Evolutionary conservation across 148 eudicot genomes (phyloP).

Genomic region (Rhododendron kiyosumense): DNA sequence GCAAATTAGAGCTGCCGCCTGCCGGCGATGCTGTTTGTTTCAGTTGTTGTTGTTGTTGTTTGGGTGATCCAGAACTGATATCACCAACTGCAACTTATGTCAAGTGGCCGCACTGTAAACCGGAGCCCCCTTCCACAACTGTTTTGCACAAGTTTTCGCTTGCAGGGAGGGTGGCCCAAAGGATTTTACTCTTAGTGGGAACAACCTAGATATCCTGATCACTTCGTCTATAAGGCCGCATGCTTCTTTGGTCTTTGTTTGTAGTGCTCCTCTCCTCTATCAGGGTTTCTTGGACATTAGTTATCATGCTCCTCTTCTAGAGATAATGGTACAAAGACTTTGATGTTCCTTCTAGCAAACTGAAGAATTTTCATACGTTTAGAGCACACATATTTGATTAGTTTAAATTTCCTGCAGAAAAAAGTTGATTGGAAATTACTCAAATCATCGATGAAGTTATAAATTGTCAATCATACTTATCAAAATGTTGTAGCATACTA

Average conservation of each 20-base stretch:
- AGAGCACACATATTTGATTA: not conserved
- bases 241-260: not conserved
- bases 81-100: not conserved
- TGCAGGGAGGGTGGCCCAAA: not conserved
- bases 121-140: not conserved
- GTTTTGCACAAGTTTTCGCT: not conserved
- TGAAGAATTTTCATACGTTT: not conserved
- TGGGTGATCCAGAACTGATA: too few species aligned
- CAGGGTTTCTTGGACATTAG: not conserved
- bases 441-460: not conserved
- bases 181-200: not conserved
- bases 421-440: not conserved
- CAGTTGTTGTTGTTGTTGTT: not conserved
- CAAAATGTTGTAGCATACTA: not conserved
- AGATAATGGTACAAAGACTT: not conserved
- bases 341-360: not conserved
- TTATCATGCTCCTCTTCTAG: not conserved
- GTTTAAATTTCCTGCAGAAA: not conserved
- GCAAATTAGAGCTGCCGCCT: not conserved
- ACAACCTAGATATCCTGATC: not conserved
- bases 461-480: not conserved
- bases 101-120: not conserved
- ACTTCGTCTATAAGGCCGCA: not conserved
- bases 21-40: not conserved
- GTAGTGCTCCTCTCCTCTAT: not conserved